A percentile compares a stretch with the other conserved stretches of the same genome.
Evolutionary conservation across 2,329 filamentous ascomycete genomes (phyloP).

Genomic region (Aspergillus chevalieri): DNA sequence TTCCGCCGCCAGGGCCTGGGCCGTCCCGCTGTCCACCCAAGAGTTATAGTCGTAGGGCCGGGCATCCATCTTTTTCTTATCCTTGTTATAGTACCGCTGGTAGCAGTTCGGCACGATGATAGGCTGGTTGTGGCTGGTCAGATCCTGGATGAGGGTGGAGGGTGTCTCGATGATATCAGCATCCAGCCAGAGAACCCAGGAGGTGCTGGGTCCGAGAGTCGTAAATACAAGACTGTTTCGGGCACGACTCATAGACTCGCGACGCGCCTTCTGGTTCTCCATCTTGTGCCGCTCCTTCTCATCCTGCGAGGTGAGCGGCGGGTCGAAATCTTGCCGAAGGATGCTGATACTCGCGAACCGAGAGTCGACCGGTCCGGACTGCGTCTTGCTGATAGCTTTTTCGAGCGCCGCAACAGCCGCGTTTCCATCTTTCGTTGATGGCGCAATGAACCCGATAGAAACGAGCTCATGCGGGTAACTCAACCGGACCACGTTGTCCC

Average conservation of each 20-base stretch:
- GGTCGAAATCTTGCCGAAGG: conserved; percentile 88
- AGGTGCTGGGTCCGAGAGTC: conserved; percentile 80
- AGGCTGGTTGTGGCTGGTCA: conserved; percentile 80
- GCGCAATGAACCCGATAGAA: conserved; percentile 90
- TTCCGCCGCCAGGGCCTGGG: conserved; percentile 64
- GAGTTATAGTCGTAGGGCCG: conserved; percentile 96
- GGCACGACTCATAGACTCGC: conserved; percentile 86
- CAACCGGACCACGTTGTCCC: conserved; percentile 82
- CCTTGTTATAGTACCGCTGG: conserved; percentile 73
- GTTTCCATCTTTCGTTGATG: conserved; percentile 89
- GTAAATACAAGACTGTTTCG: conserved; percentile 94
- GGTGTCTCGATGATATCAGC: conserved; percentile 88
- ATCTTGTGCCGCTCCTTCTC: conserved; percentile 90
- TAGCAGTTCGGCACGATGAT: conserved; percentile 94
- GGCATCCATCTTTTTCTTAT: conserved; percentile 64
- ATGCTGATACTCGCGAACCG: conserved; percentile 93
- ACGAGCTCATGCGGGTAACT: conserved; percentile 91
- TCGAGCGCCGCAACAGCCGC: conserved; percentile 76
- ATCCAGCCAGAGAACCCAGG: conserved; percentile 96
- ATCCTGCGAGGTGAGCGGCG: conserved; percentile 69
- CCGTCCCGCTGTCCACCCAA: conserved; percentile 84
- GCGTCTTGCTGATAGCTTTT: conserved; percentile 75
- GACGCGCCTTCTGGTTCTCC: conserved; percentile 76
- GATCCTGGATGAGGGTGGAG: conserved; percentile 76
- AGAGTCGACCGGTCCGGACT: conserved; percentile 71